Evolutionary conservation across 1,284 basidiomycete genomes (phyloP).

Genomic region (Omphalotus olearius): DNA sequence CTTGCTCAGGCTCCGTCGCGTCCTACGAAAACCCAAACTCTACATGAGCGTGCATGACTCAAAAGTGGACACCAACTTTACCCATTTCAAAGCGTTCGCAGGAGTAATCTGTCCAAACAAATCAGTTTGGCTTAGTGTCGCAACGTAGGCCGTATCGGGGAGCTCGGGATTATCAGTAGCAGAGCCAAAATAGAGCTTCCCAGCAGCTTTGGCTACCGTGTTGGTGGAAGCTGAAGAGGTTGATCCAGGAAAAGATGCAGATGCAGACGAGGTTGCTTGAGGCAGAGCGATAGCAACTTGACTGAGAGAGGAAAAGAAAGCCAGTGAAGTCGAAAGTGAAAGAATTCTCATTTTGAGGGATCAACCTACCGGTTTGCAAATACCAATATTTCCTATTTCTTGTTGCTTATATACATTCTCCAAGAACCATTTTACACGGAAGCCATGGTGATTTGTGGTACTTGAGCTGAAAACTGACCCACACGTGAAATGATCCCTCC

Average conservation of each 20-base stretch:
- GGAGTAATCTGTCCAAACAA: conserved; percentile 50
- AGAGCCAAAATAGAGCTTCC: conserved; percentile 55
- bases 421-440: too few relatives aligned
- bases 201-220: conserved; percentile 39
- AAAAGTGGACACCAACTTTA: too few relatives aligned
- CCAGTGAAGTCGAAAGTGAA: too few relatives aligned
- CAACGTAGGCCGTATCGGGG: conserved; percentile 39
- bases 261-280: conserved; percentile 17
- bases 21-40: conserved; percentile 28
- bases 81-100: conserved; percentile 57
- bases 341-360: too few relatives aligned
- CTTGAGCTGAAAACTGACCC: too few relatives aligned
- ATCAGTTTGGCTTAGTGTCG: conserved; percentile 34
- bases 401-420: too few relatives aligned
- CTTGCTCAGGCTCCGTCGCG: conserved; percentile 47
- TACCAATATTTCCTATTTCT: too few relatives aligned
- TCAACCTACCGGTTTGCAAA: too few relatives aligned
- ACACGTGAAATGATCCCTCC: too few relatives aligned
- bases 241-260: conserved; percentile 10
- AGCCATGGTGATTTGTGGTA: too few relatives aligned
- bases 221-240: conserved; percentile 17
- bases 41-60: neutral
- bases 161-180: conserved; percentile 57
- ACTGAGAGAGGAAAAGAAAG: too few relatives aligned
- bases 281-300: neutral